Conservation (phyloP, 2,329 filamentous ascomycete species). For the Colletotrichum aenigma region DNA sequence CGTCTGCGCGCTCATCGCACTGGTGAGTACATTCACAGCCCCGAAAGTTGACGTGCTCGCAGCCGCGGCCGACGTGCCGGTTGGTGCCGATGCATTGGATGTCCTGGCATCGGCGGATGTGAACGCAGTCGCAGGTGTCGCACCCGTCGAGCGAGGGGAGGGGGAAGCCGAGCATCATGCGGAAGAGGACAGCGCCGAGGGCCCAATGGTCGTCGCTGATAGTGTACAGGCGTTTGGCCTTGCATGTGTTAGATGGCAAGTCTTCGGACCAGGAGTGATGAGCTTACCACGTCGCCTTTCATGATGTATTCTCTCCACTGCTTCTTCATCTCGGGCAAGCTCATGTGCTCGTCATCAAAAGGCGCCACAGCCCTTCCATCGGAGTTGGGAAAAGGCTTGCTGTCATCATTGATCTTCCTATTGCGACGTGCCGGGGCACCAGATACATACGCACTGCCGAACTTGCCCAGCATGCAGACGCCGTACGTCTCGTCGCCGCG, state of each 20-base stretch:
- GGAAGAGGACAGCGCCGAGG: conserved; percentile 41
- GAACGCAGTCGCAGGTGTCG: conserved; percentile 27
- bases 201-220: conserved; percentile 40
- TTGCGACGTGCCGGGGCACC: conserved; percentile 31
- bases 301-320: conserved; percentile 10
- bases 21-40: conserved; percentile 16
- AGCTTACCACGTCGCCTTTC: background rate
- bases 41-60: conserved; percentile 17
- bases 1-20: conserved; percentile 10
- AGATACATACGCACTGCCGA: conserved; percentile 43
- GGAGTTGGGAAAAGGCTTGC: background rate
- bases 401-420: background rate
- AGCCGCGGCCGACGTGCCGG: conserved; percentile 6
- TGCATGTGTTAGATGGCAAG: conserved; percentile 5
- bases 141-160: conserved; percentile 34
- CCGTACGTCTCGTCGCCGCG: conserved; percentile 55
- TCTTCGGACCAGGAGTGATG: background rate
- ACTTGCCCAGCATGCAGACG: conserved; percentile 57
- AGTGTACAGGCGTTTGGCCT: conserved; percentile 38
- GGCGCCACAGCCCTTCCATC: conserved; percentile 10
- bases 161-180: conserved; percentile 42
- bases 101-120: conserved; percentile 22
- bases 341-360: background rate
- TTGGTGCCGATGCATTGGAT: conserved; percentile 3
- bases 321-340: conserved; percentile 4